These are phyloP conservation scores for Aspergillus steynii DNA, from an alignment of 495 filamentous ascomycete species.

Conservation along the genomic window DNA sequence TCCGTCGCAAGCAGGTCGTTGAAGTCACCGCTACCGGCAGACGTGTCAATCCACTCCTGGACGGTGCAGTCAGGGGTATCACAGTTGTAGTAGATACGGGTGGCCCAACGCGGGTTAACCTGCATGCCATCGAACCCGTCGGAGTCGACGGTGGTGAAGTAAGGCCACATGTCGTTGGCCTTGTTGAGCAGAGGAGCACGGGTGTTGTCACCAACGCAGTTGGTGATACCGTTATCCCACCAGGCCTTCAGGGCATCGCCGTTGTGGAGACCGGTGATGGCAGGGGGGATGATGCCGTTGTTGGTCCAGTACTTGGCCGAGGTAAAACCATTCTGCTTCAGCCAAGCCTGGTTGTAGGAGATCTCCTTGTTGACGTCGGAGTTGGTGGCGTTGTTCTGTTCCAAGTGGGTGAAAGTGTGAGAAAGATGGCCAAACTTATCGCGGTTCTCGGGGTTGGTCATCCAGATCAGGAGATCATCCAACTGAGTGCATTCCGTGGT, in stretches of 20 bases:
- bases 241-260: slow-evolving; percentile 61
- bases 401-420: slow-evolving; percentile 64
- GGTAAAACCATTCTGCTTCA: slow-evolving; percentile 50
- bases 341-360: slow-evolving; percentile 60
- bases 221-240: slow-evolving; percentile 56
- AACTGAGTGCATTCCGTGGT: slow-evolving; percentile 44
- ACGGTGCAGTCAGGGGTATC: slow-evolving; percentile 54
- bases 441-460: slow-evolving; percentile 43
- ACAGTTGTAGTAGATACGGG: slow-evolving; percentile 68
- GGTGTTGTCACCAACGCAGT: slow-evolving; percentile 66
- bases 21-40: slow-evolving; percentile 51
- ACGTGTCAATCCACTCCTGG: slow-evolving; percentile 62
- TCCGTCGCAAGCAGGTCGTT: slow-evolving; percentile 49
- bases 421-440: slow-evolving; percentile 57
- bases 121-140: slow-evolving; percentile 60
- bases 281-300: slow-evolving; percentile 61
- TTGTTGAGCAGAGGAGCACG: slow-evolving; percentile 50
- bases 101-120: slow-evolving; percentile 62
- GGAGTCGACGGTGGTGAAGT: slow-evolving; percentile 47
- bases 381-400: slow-evolving; percentile 62
- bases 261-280: slow-evolving; percentile 66
- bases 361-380: slow-evolving; percentile 57
- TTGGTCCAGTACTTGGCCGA: slow-evolving; percentile 42
- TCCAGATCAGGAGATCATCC: slow-evolving; percentile 54
- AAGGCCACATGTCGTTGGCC: slow-evolving; percentile 54